Base-by-base conservation (phyloP, 163 green algal species). In the Prototheca cutis region DNA sequence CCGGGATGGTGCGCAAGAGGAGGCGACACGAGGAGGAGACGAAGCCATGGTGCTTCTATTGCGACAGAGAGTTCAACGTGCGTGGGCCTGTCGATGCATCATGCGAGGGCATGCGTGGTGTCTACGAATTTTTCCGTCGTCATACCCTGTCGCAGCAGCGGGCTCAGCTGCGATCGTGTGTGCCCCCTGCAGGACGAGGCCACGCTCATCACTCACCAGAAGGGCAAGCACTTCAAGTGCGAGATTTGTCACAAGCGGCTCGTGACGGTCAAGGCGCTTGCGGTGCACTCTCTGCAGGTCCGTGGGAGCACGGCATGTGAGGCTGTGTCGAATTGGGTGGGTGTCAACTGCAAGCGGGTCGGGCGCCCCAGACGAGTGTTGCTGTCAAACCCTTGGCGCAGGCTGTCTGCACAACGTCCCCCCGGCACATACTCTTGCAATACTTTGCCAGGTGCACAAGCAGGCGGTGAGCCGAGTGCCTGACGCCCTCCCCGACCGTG, bases 181-280 rank as follows among this genome's bases (percentile, higher is more conserved):
- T n/a, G n/a, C n/a, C n/a, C n/a, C 2, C 6, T 56, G 60, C 61
- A 74, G 67, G 86, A 95, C 54, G 89, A 96, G 58, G 74, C 75
- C 0, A 87, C 82, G 1, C 74, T 96, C 17, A 83, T 95, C 29
- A 76, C 84, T 53, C 89, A 96, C 59, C 89, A 96, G 60, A 92
- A 90, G 64, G 74, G 76, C 19, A 91, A 86, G 55, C 85, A 94
- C 71, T 90, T 85, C 63, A 89, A 87, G 57, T 93, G 85, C 67
- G 60, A 66, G 32, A 70, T 80, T 6, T 96, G 89, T 73, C 76
- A 86, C 61, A 87, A 86, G 56, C 93, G 93, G 65, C 77, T 96
- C 23, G 87, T 81, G 59, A 94, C 83, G 0, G 78, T 83, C 29
- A 66, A 71, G 17, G 78, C 77, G 8, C 68, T 87, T 42, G 49